Evolutionary conservation across 805 yeast genomes (phyloP), one percentile per base, ranked within the genome.

Genomic region (Starmerella khaoyaiensis): DNA sequence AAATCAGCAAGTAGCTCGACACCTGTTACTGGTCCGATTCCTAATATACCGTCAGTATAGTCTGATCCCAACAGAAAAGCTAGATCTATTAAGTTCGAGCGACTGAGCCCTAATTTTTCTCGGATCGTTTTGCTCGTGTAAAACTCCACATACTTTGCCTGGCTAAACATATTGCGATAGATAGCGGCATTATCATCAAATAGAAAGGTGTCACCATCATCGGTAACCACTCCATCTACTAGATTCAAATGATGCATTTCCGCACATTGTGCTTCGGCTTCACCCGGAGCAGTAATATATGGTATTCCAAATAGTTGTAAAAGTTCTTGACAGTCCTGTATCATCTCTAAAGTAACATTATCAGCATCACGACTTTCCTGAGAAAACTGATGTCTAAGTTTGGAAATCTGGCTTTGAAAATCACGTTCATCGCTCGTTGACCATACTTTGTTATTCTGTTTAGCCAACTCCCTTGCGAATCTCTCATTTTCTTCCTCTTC

Each of bases 241-340:
- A 90, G 62, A 0, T 69, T 72, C 17, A 84, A 56, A n/a, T 58
- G 53, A 27, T 73, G 57, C 5, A 90, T 59, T 46, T 78, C 81
- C 0, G 94, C 95, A 60, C 99, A 90, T 53, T 90, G 98, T 0
- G 98, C 97, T 60, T 90, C 99, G 1, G 98, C 98, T 59, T 90
- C 99, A 86, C 83, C 83, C 1, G 98, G 99, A 0, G 98, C 96
- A 0, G 94, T 81, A 8, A 90, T 69, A 48, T 73, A 90, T 0
- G 99, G 99, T 4, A 90, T 79, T 1, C 98, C 98, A 64, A 90
- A 90, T 37, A 87, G 60, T 21, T 79, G 70, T 7, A 90, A 62
- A 28, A 90, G 63, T 45, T 84, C 94, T 58, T 90, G 95, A 15
- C 93, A 90, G 53, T 90, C 97, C 26, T 67, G 65, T 18, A 87